Evolutionary conservation across 306 rosid genomes (phyloP).

Genomic region (Malus domestica): ASM211411v1 NC_041801.1:6749501-6750000

Average conservation of each 20-base stretch:
- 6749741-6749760: constrained; percentile 21
- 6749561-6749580: not conserved
- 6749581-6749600: not conserved
- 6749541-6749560: not conserved
- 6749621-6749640: not conserved
- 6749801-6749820: constrained; percentile 22
- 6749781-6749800: constrained; percentile 31
- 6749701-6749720: constrained; percentile 44
- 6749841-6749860: constrained; percentile 19
- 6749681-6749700: constrained; percentile 57
- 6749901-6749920: constrained; percentile 25
- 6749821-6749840: constrained; percentile 20
- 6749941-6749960: constrained; percentile 43
- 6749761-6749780: not conserved
- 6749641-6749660: constrained; percentile 28
- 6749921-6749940: constrained; percentile 72
- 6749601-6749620: not conserved
- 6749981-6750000: constrained; percentile 34
- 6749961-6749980: constrained; percentile 31
- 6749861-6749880: constrained; percentile 26
- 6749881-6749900: constrained; percentile 47
- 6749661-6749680: constrained; percentile 53
- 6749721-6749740: constrained; percentile 31
- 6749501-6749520: no score
- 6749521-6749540: not conserved